phyloP scores from a whole-genome alignment of 1,284 basidiomycete genomes.

The Puccinia hordei region DNA sequence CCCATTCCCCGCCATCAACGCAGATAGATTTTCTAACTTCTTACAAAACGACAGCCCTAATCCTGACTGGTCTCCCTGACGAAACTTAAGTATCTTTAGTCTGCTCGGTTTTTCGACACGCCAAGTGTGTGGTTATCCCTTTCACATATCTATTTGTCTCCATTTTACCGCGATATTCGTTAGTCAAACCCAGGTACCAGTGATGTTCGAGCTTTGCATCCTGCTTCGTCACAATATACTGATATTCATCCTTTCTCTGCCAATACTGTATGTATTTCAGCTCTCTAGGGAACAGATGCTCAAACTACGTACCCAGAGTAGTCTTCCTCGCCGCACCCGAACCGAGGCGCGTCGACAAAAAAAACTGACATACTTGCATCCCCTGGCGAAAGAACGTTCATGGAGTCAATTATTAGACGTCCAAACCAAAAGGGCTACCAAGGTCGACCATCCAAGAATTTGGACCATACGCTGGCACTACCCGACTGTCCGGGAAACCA shows the following conservation, averaged over 20 bases:
- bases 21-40: too few species aligned
- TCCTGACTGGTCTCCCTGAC: too few species aligned
- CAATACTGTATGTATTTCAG: background rate
- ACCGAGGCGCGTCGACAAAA: background rate
- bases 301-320: background rate
- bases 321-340: background rate
- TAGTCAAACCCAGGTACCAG: background rate
- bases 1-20: too few species aligned
- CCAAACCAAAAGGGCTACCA: background rate
- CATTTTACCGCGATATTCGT: background rate
- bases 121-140: too few species aligned
- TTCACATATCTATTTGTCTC: too few species aligned
- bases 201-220: background rate
- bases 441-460: constrained; percentile 11
- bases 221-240: background rate
- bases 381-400: background rate
- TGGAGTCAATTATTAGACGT: background rate
- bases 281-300: background rate
- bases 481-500: background rate
- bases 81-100: too few species aligned
- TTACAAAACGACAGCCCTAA: too few species aligned
- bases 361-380: background rate
- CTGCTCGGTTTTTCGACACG: too few species aligned
- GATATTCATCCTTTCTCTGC: background rate
- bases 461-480: background rate